A percentile compares a stretch with the other conserved stretches of the same genome.
These are phyloP conservation scores for Dysphania ambrosioides DNA, from an alignment of 148 eudicot genomes.

Conservation along the genomic window DNA sequence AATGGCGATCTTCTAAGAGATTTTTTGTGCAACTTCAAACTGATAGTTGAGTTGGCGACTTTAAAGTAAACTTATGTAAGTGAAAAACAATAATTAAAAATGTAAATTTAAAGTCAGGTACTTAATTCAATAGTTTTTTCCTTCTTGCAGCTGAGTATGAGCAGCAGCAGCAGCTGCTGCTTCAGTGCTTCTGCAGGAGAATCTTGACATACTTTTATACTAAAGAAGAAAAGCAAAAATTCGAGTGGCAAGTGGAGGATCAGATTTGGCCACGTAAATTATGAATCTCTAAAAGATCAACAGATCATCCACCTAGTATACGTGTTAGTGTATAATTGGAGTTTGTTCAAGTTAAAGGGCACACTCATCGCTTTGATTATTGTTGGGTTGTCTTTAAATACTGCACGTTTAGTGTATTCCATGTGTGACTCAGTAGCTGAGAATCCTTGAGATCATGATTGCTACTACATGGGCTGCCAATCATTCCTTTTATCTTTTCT, in stretches of 20 bases:
- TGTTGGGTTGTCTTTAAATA: neutral
- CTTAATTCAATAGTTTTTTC: neutral
- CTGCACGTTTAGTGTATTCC: neutral
- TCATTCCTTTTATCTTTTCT: too few relatives aligned
- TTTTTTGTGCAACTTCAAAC: too few relatives aligned
- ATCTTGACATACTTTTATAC: neutral
- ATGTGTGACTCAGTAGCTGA: neutral
- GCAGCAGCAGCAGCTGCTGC: too few relatives aligned
- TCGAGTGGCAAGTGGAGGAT: neutral
- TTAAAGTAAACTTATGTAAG: too few relatives aligned
- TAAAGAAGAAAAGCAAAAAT: neutral
- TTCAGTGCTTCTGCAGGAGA: neutral
- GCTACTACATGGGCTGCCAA: too few relatives aligned
- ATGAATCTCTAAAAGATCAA: constrained; percentile 16
- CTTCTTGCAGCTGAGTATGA: too few relatives aligned
- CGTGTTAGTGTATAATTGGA: constrained; percentile 11
- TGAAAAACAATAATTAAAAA: too few relatives aligned
- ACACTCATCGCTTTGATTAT: neutral
- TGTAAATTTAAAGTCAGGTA: neutral
- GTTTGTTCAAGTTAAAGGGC: neutral
- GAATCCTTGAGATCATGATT: too few relatives aligned
- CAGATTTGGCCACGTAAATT: neutral
- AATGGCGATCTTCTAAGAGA: too few relatives aligned
- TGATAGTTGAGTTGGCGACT: too few relatives aligned
- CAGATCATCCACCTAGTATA: neutral